These are phyloP conservation scores for Pelargonium myrrhifolium DNA, from an alignment of 441 rosid species.

Conservation along the genomic window DNA sequence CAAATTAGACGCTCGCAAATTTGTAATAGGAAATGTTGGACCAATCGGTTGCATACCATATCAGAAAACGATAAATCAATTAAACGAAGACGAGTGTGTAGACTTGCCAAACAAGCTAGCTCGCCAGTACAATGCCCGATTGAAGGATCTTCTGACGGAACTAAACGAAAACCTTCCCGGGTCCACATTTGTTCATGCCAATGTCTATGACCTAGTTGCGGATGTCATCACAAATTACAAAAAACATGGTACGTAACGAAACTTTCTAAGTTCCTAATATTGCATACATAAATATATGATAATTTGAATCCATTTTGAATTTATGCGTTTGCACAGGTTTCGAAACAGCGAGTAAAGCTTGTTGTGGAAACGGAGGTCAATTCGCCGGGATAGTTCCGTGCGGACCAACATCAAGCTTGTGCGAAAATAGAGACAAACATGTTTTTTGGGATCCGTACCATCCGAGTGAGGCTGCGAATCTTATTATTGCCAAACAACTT, in stretches of 20 bases:
- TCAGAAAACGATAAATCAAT: conserved; percentile 60
- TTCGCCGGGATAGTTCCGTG: conserved; percentile 85
- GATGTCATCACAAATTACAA: conserved; percentile 68
- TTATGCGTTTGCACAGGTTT: conserved; percentile 40
- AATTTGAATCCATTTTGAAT: too few species aligned
- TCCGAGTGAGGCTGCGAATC: conserved; percentile 88
- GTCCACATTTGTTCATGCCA: conserved; percentile 55
- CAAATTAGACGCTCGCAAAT: conserved; percentile 67
- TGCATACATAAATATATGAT: too few species aligned
- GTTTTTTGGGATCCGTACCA: conserved; percentile 97
- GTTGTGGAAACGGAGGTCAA: conserved; percentile 90
- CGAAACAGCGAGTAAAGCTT: conserved; percentile 56
- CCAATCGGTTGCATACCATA: conserved; percentile 88
- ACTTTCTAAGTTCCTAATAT: too few species aligned
- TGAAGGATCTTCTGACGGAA: conserved; percentile 47
- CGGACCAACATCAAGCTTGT: conserved; percentile 75
- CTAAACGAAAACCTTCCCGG: conserved; percentile 60
- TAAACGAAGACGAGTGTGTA: conserved; percentile 55
- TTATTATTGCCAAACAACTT: conserved; percentile 60
- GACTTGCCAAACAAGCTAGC: conserved; percentile 70
- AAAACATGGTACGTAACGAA: conserved; percentile 40
- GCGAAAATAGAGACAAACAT: conserved; percentile 54
- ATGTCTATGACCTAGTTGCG: conserved; percentile 69
- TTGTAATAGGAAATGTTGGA: conserved; percentile 71
- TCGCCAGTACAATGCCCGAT: conserved; percentile 47